Percentiles rank a stretch among this genome's conserved stretches.
phyloP scores from a whole-genome alignment of 2,329 filamentous ascomycete species.

The Aspergillus nomiae region DNA sequence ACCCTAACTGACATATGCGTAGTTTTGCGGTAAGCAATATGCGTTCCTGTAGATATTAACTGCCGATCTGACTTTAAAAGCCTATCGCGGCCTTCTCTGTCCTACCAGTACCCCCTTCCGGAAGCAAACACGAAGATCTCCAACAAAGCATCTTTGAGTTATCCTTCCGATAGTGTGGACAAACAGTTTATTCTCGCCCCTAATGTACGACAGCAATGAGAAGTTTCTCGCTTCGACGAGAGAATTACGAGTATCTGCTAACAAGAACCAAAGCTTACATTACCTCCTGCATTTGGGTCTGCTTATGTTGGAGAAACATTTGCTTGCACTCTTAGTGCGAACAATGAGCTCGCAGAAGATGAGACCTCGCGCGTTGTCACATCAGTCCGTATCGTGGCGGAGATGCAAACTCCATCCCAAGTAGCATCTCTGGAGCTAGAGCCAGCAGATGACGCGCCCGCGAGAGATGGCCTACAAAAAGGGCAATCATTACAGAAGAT shows the following conservation, averaged over 20 bases:
- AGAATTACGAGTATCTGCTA: slow-evolving; percentile 7
- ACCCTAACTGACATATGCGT: slow-evolving; percentile 23
- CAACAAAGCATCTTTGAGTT: slow-evolving; percentile 72
- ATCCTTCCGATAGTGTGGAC: slow-evolving; percentile 56
- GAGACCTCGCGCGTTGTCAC: slow-evolving; percentile 58
- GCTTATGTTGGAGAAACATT: slow-evolving; percentile 96
- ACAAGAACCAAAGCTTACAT: slow-evolving; percentile 60
- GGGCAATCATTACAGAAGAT: slow-evolving; percentile 77
- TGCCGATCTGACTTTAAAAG: slow-evolving; percentile 49
- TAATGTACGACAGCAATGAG: slow-evolving; percentile 40
- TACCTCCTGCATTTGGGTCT: slow-evolving; percentile 88
- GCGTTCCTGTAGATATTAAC: neutral
- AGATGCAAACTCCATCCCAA: slow-evolving; percentile 90
- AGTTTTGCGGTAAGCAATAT: slow-evolving; percentile 42
- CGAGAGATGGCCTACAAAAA: slow-evolving; percentile 33
- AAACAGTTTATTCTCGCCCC: slow-evolving; percentile 60
- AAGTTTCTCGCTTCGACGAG: neutral
- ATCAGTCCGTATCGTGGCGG: slow-evolving; percentile 80
- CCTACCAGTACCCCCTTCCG: slow-evolving; percentile 48
- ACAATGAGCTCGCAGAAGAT: slow-evolving; percentile 69
- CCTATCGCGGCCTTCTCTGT: slow-evolving; percentile 68
- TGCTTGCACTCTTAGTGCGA: slow-evolving; percentile 91
- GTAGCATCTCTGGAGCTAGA: slow-evolving; percentile 64
- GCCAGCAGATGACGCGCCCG: slow-evolving; percentile 51
- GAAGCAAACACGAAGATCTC: slow-evolving; percentile 53